A percentile compares a stretch with the other conserved stretches of the same genome.
Evolutionary conservation across 768 basidiomycete genomes (phyloP).

Genomic region (Kwoniella heveanensis): DNA sequence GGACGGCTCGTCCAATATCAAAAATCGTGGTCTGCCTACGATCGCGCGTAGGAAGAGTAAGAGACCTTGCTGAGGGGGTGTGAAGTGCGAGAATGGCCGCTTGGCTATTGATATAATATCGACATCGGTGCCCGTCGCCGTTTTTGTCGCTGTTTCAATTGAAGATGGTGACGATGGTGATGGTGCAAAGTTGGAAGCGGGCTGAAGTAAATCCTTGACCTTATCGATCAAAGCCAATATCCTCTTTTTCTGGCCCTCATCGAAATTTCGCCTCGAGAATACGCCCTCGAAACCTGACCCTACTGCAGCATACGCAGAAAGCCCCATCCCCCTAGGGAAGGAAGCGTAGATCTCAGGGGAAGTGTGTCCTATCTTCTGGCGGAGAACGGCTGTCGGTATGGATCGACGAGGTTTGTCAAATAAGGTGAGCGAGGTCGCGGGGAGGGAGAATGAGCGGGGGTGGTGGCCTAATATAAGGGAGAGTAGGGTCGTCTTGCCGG

Average conservation of each 20-base stretch:
- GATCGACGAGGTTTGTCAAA: conserved; percentile 67
- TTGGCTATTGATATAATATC: conserved; percentile 49
- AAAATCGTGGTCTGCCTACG: conserved; percentile 70
- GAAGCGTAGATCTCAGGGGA: conserved; percentile 89
- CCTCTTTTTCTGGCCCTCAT: conserved; percentile 58
- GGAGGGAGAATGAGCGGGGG: conserved; percentile 83
- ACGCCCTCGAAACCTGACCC: conserved; percentile 88
- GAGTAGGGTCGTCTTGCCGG: conserved; percentile 91
- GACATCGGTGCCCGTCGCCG: conserved; percentile 5
- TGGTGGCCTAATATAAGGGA: conserved; percentile 91
- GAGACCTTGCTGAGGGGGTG: conserved; percentile 74
- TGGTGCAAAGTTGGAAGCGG: neutral
- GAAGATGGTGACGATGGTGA: too few relatives aligned
- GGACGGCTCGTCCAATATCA: conserved; percentile 90
- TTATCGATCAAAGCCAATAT: conserved; percentile 66
- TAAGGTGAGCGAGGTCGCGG: conserved; percentile 62
- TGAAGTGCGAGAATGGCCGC: conserved; percentile 71
- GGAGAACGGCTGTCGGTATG: conserved; percentile 67
- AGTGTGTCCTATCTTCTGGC: conserved; percentile 74
- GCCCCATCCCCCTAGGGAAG: conserved; percentile 71
- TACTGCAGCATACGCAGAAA: conserved; percentile 76
- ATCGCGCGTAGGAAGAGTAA: conserved; percentile 83
- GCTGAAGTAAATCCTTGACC: conserved; percentile 58
- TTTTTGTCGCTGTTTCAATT: neutral
- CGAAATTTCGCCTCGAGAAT: conserved; percentile 64